Percentiles rank a stretch among this genome's conserved stretches.
Evolutionary conservation across 495 filamentous ascomycete species (phyloP).

Genomic region (Aspergillus campestris): DNA sequence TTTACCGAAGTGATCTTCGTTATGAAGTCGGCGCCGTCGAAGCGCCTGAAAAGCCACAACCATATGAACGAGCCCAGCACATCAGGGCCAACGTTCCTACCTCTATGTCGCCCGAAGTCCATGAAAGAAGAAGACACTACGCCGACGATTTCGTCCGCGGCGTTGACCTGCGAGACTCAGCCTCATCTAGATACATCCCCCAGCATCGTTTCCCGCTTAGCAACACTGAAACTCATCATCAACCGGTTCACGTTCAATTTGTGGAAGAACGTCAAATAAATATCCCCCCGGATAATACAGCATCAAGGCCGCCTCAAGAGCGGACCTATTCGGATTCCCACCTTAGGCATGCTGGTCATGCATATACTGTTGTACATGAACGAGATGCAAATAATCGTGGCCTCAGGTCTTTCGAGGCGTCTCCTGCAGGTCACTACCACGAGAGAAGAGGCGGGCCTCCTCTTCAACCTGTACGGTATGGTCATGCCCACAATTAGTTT

Average conservation of each 20-base stretch:
- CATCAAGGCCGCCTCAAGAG: conserved; percentile 5
- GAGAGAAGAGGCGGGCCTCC: conserved; percentile 2
- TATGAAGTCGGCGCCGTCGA: conserved; percentile 8
- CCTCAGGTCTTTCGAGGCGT: background rate
- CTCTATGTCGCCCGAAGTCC: conserved; percentile 8
- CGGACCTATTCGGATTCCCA: conserved; percentile 10
- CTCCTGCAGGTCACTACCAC: conserved; percentile 3
- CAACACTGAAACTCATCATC: conserved; percentile 10
- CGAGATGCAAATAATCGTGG: background rate
- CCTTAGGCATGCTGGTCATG: conserved; percentile 1
- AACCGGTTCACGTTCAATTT: conserved; percentile 7
- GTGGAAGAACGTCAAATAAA: conserved; percentile 9
- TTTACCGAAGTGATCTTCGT: conserved; percentile 15
- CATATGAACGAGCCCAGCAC: conserved; percentile 6
- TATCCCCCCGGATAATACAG: conserved; percentile 8
- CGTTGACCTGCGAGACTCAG: conserved; percentile 23
- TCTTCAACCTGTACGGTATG: conserved; percentile 16
- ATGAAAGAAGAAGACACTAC: conserved; percentile 21
- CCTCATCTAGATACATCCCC: conserved; percentile 14
- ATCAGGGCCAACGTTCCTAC: conserved; percentile 10
- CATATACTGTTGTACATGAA: conserved; percentile 4
- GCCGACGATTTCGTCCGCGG: conserved; percentile 33
- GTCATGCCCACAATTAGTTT: background rate
- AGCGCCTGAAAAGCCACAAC: conserved; percentile 5
- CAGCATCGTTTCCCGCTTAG: conserved; percentile 10